Evolutionary conservation across 2,329 filamentous ascomycete genomes (phyloP), one percentile per base, ranked within the genome.

Genomic region (Kalaharituber pfeilii): DNA sequence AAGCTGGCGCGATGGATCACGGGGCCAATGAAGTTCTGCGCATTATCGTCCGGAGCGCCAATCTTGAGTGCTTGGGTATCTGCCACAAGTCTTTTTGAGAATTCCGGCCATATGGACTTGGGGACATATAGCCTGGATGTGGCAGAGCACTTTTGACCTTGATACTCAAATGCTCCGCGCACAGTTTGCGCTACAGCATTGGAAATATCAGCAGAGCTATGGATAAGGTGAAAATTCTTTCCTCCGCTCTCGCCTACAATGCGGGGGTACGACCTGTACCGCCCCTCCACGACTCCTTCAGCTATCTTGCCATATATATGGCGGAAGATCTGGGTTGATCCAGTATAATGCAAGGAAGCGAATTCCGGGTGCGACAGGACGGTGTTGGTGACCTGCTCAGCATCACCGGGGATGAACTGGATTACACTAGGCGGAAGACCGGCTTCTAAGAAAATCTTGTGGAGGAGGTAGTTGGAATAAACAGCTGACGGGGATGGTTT

Each of bases 401-500:
- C 84, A 65, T 94, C 81, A 54, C 89, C 89, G 2, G 88, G 88
- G 9, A 95, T 78, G 67, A 94, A 95, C 69, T 95, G 89, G 60
- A 96, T 86, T 52, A 95, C 89, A 62, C 89, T 80, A 64, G 79
- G 79, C 36, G 89, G 89, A 51, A 96, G 78, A 39, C 89, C 89
- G 26, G 89, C 87, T 72, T 96, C 89, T 25, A 91, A 73, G 15
- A 96, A 76, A 67, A 95, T 93, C 67, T 88, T 77, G 73, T 94
- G 88, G 45, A 94, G 74, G 54, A 96, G 74, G 79, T 84, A 93
- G 73, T 88, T 94, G 59, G 84, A 87, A n/a, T 83, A 82, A 59
- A 95, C 84, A 33, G 88, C 85, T 15, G 75, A 82, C 62, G 89
- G 86, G 13, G 85, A 91, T n/a, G 88, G 88, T 75, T 96, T 96